Conservation (phyloP, 345 rosid genomes). For the Mallotus nudiflorus region DNA sequence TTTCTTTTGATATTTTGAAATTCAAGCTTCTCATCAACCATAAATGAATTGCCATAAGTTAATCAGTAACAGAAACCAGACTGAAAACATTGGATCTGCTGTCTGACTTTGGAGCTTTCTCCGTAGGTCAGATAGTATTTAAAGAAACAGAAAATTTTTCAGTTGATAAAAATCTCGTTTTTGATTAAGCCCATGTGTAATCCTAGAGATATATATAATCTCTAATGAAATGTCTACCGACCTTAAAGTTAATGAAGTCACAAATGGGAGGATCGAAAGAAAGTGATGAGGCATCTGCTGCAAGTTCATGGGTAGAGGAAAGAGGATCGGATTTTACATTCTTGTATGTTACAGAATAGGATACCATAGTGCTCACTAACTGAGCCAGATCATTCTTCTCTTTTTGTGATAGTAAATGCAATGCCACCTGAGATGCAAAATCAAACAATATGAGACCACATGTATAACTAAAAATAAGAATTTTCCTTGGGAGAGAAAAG, state of each 20-base stretch:
- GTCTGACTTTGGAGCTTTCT: background rate
- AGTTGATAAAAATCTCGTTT: background rate
- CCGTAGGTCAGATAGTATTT: background rate
- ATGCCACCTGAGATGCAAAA: slow-evolving; percentile 63
- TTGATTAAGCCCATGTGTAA: background rate
- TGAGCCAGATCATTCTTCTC: slow-evolving; percentile 68
- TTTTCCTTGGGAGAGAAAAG: background rate
- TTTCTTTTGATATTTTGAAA: too few species aligned
- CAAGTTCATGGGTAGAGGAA: slow-evolving; percentile 40
- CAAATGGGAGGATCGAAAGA: slow-evolving; percentile 71
- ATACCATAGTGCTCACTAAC: slow-evolving; percentile 67
- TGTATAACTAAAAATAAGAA: slow-evolving; percentile 19
- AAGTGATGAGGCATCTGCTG: slow-evolving; percentile 53
- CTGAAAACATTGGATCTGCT: background rate
- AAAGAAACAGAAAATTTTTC: background rate
- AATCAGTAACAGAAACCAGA: too few species aligned
- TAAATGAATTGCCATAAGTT: too few species aligned
- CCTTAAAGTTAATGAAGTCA: slow-evolving; percentile 79
- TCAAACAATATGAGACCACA: slow-evolving; percentile 5
- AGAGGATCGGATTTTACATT: slow-evolving; percentile 47
- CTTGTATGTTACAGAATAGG: slow-evolving; percentile 75
- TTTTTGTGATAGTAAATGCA: slow-evolving; percentile 69
- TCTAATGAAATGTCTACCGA: slow-evolving; percentile 29
- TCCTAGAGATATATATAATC: background rate
- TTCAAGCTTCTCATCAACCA: too few species aligned